These are phyloP conservation scores for Protomyces macrosporus DNA, from an alignment of 1,139 yeast genomes.

Conservation along the genomic window DNA sequence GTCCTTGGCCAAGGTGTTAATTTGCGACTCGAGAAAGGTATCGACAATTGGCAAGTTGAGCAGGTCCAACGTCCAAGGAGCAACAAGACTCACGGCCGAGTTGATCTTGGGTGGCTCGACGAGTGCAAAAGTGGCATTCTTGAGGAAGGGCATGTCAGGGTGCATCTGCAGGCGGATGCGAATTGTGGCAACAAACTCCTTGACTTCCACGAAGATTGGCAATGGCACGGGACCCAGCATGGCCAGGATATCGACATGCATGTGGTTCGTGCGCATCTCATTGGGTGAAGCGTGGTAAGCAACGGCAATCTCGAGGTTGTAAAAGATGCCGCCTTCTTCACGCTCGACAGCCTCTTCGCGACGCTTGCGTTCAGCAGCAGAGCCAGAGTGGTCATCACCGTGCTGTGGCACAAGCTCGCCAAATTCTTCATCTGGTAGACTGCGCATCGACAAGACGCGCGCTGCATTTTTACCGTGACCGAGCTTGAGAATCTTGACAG, in stretches of 20 bases:
- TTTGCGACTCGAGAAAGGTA: conserved; percentile 11
- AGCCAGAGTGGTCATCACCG: conserved; percentile 13
- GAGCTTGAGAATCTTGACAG: conserved; percentile 12
- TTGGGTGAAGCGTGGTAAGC: conserved; percentile 23
- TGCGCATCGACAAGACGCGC: conserved; percentile 22
- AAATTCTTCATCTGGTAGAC: conserved; percentile 23
- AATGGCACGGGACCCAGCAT: conserved; percentile 14
- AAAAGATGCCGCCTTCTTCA: conserved; percentile 23
- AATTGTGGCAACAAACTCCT: conserved; percentile 24
- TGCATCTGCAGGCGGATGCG: conserved; percentile 19
- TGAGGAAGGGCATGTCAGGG: conserved; percentile 20
- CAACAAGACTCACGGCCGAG: conserved; percentile 18
- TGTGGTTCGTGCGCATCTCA: conserved; percentile 4
- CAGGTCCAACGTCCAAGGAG: conserved; percentile 20
- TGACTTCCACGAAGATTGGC: conserved; percentile 24
- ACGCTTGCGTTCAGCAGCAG: conserved; percentile 10
- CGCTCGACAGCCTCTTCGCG: conserved; percentile 20
- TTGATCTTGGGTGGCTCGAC: conserved; percentile 17
- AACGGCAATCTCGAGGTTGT: conserved; percentile 22
- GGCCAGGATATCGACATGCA: conserved; percentile 21
- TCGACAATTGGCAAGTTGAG: conserved; percentile 22
- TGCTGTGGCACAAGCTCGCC: conserved; percentile 24
- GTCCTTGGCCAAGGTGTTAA: conserved; percentile 8
- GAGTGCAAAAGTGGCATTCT: conserved; percentile 20
- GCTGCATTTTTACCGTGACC: conserved; percentile 23